Percentiles rank a stretch among this genome's conserved stretches.
Evolutionary conservation across 768 basidiomycete genomes (phyloP).

Genomic region (Paxillus rubicundulus): DNA sequence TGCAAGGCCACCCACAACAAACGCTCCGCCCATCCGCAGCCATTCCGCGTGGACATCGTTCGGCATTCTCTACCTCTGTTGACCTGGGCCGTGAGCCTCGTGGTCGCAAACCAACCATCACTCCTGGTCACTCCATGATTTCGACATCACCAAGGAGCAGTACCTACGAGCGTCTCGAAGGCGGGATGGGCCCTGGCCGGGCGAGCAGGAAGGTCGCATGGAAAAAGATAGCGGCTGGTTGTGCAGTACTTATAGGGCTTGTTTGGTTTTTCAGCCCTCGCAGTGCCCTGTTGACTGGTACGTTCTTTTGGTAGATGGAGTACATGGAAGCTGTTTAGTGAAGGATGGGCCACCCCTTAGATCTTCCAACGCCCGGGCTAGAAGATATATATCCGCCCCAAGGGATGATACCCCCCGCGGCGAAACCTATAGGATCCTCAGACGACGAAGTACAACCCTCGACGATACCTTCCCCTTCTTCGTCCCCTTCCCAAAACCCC

Average conservation of each 20-base stretch:
- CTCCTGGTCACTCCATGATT: conserved; percentile 18
- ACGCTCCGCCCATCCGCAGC: conserved; percentile 1
- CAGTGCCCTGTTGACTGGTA: conserved; percentile 18
- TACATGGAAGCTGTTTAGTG: conserved; percentile 16
- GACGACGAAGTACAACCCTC: not conserved
- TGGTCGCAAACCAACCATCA: conserved; percentile 12
- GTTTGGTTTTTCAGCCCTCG: conserved; percentile 68
- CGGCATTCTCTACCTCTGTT: conserved; percentile 31
- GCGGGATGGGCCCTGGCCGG: conserved; percentile 53
- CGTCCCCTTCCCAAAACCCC: conserved; percentile 1
- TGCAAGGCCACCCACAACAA: not conserved
- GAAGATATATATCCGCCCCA: conserved; percentile 24
- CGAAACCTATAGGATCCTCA: not conserved
- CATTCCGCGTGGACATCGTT: conserved; percentile 21
- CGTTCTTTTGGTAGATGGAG: conserved; percentile 21
- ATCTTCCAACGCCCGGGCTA: conserved; percentile 13
- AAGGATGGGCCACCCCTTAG: conserved; percentile 3
- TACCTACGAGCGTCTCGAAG: conserved; percentile 61
- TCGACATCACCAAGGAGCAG: conserved; percentile 37
- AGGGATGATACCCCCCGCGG: conserved; percentile 13
- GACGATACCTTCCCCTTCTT: conserved; percentile 2
- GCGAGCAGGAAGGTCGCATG: conserved; percentile 41
- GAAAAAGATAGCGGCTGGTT: conserved; percentile 68
- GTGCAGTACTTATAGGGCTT: conserved; percentile 51
- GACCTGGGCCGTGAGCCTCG: conserved; percentile 25